Base-by-base conservation (phyloP, 371 early-diverging fungal species). In the Sporodiniella umbellata region DNA sequence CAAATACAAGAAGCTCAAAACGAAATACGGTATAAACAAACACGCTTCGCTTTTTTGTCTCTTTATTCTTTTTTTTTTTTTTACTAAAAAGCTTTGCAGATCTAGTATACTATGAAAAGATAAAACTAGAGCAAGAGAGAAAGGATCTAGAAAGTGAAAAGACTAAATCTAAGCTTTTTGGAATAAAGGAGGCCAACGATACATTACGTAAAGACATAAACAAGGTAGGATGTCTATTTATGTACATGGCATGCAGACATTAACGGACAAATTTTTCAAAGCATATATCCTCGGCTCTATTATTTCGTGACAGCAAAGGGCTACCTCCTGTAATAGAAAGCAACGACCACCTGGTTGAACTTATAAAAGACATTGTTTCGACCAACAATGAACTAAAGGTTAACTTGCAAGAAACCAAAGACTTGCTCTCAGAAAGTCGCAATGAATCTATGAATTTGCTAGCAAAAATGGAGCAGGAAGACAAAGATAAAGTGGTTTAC, bases 311-410 rank as follows among this genome's bases (percentile, higher is more conserved):
- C 23, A 42, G 7, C 15, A 31, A n/a, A 35, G 17, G 8, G 17
- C 15, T 38, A 7, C 40, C 14, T 17, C n/a, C 4, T 33, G 24
- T 21, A 31, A 42, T 33, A 45, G 22, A 33, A 54, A 21, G 43
- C 33, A 38, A 47, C 17, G 49, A 57, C 28, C 54, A 64, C 19
- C 53, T 61, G 15, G 45, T 66, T 21, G 61, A 66, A 0, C 51
- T 76, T 18, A 70, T 76, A 26, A 76, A 70, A 53, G 77, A 76
- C 35, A 42, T 76, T 8, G 72, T 66, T 7, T 62, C 62, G 10
- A 66, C 77, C 8, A 72, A 76, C 37, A 65, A 57, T 43, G 72
- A 76, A 43, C 43, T 70, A 22, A 76, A 72, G 44, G 53, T 48
- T 5, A 72, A 76, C 17, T 39, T 75, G 8, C 53, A 69, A 22